Percentiles rank a stretch among this genome's conserved stretches.
These are phyloP conservation scores for Colletotrichum sojae DNA, from an alignment of 2,329 filamentous ascomycete species.

Conservation along the genomic window DNA sequence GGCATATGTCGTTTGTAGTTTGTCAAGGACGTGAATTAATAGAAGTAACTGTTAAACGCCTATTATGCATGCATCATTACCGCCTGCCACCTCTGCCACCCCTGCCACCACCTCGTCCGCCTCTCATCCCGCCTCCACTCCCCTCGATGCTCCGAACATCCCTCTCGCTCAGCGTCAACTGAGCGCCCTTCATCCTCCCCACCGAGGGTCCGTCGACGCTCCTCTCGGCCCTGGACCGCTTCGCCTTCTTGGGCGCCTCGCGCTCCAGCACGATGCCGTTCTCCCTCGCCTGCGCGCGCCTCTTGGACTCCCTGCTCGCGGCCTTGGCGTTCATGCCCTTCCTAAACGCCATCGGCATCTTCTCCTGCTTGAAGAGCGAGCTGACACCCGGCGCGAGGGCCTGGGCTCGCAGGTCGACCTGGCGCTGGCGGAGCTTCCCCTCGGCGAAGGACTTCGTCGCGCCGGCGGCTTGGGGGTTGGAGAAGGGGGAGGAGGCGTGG, in stretches of 20 bases:
- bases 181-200: constrained; percentile 84
- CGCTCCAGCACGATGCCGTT: constrained; percentile 91
- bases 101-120: constrained; percentile 8
- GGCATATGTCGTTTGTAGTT: neutral
- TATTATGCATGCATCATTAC: neutral
- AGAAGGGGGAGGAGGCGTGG: constrained; percentile 57
- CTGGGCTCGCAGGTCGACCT: constrained; percentile 86
- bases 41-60: neutral
- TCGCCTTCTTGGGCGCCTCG: constrained; percentile 51
- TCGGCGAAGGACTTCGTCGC: constrained; percentile 61
- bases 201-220: constrained; percentile 83
- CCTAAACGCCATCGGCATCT: constrained; percentile 90
- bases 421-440: constrained; percentile 84
- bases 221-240: constrained; percentile 63
- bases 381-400: constrained; percentile 63
- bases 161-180: constrained; percentile 81
- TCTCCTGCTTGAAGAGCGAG: constrained; percentile 82
- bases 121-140: constrained; percentile 45
- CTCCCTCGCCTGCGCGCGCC: constrained; percentile 85
- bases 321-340: constrained; percentile 86
- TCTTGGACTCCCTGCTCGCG: constrained; percentile 74
- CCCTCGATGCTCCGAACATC: constrained; percentile 83
- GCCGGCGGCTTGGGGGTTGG: constrained; percentile 54
- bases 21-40: neutral
- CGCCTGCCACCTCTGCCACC: constrained; percentile 47